phyloP scores from a whole-genome alignment of 345 rosid genomes.

The Eucalyptus polybractea region DNA sequence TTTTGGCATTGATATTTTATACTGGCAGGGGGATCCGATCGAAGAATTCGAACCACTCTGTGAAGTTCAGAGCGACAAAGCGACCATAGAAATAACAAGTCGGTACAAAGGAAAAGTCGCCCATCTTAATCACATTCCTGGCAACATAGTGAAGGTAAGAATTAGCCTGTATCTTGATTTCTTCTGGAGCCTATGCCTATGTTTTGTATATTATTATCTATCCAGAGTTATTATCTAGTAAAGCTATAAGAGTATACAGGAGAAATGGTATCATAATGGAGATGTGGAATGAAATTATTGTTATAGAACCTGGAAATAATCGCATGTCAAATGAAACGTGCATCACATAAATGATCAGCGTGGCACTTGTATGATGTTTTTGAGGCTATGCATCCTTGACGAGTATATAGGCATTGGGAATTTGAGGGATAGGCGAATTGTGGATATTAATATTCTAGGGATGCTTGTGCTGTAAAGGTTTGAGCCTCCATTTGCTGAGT shows the following conservation, averaged over 20 bases:
- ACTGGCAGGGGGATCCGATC: constrained; percentile 61
- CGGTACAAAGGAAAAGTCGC: constrained; percentile 82
- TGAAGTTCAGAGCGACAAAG: constrained; percentile 98
- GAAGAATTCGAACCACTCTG: constrained; percentile 95
- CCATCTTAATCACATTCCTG: constrained; percentile 48
- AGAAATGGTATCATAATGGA: neutral
- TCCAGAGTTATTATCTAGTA: neutral
- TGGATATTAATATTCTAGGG: neutral
- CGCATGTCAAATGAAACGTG: neutral
- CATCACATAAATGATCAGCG: neutral
- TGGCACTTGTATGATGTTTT: neutral
- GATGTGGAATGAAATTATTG: neutral
- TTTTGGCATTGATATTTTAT: neutral
- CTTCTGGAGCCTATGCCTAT: neutral
- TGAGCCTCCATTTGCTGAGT: neutral
- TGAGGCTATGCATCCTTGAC: neutral
- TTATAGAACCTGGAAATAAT: neutral
- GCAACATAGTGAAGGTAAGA: constrained; percentile 76
- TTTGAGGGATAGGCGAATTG: neutral
- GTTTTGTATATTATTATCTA: neutral
- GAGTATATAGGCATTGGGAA: neutral
- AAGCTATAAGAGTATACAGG: neutral
- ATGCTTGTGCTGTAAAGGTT: neutral
- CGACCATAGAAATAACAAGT: constrained; percentile 89
- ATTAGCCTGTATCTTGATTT: neutral